These are phyloP conservation scores for Spatholobus suberectus DNA, from an alignment of 306 rosid genomes.

Conservation along the genomic window DNA sequence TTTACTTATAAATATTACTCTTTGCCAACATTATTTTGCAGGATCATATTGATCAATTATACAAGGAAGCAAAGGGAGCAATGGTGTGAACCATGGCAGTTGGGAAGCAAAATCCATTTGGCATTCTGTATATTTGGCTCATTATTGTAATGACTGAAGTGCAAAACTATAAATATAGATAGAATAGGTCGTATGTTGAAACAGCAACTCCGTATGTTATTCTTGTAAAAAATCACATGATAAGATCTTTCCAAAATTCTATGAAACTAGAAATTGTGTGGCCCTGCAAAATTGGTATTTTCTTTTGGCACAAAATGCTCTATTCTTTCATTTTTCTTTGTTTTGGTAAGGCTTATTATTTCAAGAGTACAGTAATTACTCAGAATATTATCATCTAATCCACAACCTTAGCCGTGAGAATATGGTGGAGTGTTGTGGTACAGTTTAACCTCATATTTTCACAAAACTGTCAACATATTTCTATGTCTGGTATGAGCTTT, in stretches of 20 bases:
- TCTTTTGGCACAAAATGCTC: background rate
- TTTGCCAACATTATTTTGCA: conserved; percentile 42
- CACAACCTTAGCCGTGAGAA: background rate
- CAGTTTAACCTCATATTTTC: too few species aligned
- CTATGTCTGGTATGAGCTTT: background rate
- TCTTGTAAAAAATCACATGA: background rate
- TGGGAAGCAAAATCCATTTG: conserved; percentile 27
- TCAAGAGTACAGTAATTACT: background rate
- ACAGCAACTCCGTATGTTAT: background rate
- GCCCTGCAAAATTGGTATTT: background rate
- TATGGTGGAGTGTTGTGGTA: background rate
- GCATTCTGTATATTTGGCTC: conserved; percentile 35
- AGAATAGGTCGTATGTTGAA: conserved; percentile 13
- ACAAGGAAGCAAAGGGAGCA: conserved; percentile 71
- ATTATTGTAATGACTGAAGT: conserved; percentile 3
- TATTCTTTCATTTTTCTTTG: background rate
- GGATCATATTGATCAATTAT: conserved; percentile 69
- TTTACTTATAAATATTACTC: background rate
- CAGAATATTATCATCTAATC: background rate
- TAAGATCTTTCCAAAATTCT: background rate
- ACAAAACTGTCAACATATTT: too few species aligned
- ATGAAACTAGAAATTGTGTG: background rate
- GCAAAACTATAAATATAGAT: conserved; percentile 8
- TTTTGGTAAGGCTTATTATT: background rate
- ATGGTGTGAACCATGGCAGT: conserved; percentile 43